These are phyloP conservation scores for Chara braunii DNA, from an alignment of 139 green algal genomes.

Conservation along the genomic window DNA sequence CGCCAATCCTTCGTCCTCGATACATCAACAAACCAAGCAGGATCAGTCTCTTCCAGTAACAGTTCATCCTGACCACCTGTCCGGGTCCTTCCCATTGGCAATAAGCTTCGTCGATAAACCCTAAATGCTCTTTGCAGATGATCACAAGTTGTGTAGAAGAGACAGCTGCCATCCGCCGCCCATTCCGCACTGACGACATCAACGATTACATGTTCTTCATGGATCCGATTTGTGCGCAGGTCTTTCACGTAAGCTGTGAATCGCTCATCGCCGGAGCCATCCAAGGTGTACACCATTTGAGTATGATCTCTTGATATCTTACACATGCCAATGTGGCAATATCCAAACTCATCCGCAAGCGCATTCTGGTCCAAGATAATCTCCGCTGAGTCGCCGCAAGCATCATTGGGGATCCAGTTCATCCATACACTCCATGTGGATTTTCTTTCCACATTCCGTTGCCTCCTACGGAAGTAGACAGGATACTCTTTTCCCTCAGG, in stretches of 20 bases:
- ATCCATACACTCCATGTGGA: constrained; percentile 3
- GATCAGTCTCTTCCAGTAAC: constrained; percentile 12
- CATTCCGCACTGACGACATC: constrained; percentile 12
- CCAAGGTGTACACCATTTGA: constrained; percentile 17
- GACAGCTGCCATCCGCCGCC: constrained; percentile 3
- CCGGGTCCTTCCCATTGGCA: background rate
- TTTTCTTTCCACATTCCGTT: background rate
- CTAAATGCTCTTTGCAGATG: constrained; percentile 14
- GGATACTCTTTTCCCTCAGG: constrained; percentile 12
- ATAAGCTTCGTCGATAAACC: background rate
- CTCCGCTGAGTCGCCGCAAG: constrained; percentile 1
- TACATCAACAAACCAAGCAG: constrained; percentile 14
- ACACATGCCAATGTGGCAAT: constrained; percentile 20
- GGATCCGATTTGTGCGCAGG: background rate
- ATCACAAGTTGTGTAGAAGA: constrained; percentile 21
- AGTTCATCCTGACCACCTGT: constrained; percentile 7
- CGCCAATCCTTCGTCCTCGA: constrained; percentile 32
- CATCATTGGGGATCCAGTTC: too few relatives aligned
- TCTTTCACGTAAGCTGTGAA: constrained; percentile 9
- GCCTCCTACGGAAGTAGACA: constrained; percentile 8
- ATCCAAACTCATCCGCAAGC: constrained; percentile 28
- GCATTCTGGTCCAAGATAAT: constrained; percentile 20
- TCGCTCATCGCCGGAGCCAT: constrained; percentile 1
- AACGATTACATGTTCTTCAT: background rate
- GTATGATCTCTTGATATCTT: constrained; percentile 18